Conservation (phyloP, 805 yeast genomes). For the Hanseniaspora meyeri region DNA sequence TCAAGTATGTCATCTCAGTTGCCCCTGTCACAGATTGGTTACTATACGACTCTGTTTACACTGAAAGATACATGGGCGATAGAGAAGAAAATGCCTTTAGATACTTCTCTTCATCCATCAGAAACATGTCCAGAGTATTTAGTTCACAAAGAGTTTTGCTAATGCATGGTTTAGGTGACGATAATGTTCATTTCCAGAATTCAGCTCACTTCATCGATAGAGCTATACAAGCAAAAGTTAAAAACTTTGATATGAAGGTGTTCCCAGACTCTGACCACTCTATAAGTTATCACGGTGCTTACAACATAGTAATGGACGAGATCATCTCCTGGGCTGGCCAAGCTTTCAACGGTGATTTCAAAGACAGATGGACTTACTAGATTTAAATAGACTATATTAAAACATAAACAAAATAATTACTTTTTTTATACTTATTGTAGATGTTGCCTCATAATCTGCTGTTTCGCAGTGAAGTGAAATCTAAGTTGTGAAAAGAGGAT, state of each 20-base stretch:
- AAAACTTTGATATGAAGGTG: conserved; percentile 67
- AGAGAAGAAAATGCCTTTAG: conserved; percentile 59
- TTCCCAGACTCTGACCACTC: conserved; percentile 76
- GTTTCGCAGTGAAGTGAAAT: not conserved
- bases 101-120: conserved; percentile 46
- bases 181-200: conserved; percentile 92
- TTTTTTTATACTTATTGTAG: no score
- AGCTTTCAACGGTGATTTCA: conserved; percentile 45
- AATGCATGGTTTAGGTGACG: conserved; percentile 97
- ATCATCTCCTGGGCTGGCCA: conserved; percentile 49
- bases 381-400: not conserved
- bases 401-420: not conserved
- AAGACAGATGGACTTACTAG: conserved; percentile 14
- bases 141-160: conserved; percentile 56
- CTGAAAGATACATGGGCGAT: conserved; percentile 86
- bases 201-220: conserved; percentile 65
- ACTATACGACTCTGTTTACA: conserved; percentile 81
- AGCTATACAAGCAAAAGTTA: conserved; percentile 59
- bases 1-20: conserved; percentile 84
- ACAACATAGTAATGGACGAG: conserved; percentile 55
- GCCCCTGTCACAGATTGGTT: conserved; percentile 97
- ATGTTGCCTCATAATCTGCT: no score
- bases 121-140: conserved; percentile 44
- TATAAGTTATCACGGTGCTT: conserved; percentile 61
- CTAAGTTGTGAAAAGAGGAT: not conserved